Evolutionary conservation across 1,284 basidiomycete species (phyloP).

Genomic region (Ganoderma resinaceum): DNA sequence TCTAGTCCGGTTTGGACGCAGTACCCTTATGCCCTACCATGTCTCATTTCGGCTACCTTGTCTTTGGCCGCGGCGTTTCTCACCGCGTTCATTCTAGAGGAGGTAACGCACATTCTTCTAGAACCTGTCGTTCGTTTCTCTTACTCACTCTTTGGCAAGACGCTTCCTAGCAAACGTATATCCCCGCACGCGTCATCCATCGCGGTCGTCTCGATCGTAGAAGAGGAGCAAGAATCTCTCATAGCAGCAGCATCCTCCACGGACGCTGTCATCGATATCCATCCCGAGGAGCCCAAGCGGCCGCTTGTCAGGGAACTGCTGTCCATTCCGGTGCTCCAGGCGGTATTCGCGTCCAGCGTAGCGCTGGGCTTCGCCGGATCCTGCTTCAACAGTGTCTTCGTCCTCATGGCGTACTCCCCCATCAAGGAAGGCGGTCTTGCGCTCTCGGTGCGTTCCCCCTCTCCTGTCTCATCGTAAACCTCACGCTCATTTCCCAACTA

Average conservation of each 20-base stretch:
- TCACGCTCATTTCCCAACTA: background rate
- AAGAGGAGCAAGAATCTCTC: conserved; percentile 23
- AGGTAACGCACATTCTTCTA: conserved; percentile 48
- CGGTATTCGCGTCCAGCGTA: conserved; percentile 61
- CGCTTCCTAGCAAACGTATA: conserved; percentile 44
- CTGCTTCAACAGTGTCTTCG: conserved; percentile 69
- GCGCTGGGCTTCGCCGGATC: conserved; percentile 61
- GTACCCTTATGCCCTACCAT: conserved; percentile 69
- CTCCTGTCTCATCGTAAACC: background rate
- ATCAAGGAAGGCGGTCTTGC: conserved; percentile 62
- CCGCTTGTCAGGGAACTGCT: conserved; percentile 46
- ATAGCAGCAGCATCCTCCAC: conserved; percentile 20
- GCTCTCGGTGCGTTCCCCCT: conserved; percentile 52
- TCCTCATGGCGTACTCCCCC: conserved; percentile 69
- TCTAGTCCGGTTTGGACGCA: conserved; percentile 50
- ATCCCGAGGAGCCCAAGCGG: conserved; percentile 24
- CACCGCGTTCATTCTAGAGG: conserved; percentile 56
- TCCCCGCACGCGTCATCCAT: conserved; percentile 1
- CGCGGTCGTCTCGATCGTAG: conserved; percentile 19
- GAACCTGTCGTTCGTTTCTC: background rate
- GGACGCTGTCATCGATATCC: conserved; percentile 24
- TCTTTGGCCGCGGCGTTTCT: conserved; percentile 44
- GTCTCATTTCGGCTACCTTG: conserved; percentile 48
- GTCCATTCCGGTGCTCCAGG: conserved; percentile 57
- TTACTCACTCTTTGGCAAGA: conserved; percentile 33